Evolutionary conservation across 2,329 filamentous ascomycete genomes (phyloP).

Genomic region (Knoxdaviesia capensis): DNA sequence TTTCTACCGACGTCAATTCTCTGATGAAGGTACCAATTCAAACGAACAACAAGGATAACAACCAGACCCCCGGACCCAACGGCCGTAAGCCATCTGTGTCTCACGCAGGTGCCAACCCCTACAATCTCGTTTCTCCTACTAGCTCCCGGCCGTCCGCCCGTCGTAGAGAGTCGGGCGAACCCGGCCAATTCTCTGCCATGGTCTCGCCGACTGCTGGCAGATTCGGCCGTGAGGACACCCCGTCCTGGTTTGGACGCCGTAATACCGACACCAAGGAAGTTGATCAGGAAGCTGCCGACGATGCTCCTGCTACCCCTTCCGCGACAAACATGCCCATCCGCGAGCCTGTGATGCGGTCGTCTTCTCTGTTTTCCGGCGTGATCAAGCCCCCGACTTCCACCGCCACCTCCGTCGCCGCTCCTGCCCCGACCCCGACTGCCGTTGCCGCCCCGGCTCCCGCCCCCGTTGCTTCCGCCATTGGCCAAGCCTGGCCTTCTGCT

Average conservation of each 20-base stretch:
- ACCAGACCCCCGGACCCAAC: conserved; percentile 34
- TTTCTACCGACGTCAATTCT: conserved; percentile 77
- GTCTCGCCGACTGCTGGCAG: conserved; percentile 41
- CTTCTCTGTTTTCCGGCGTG: conserved; percentile 27
- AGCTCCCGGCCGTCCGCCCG: conserved; percentile 53
- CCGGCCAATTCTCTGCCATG: conserved; percentile 38
- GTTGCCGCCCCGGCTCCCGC: too few species aligned
- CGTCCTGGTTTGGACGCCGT: conserved; percentile 37
- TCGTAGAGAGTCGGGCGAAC: conserved; percentile 62
- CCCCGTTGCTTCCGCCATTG: too few species aligned
- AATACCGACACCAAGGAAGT: conserved; percentile 30
- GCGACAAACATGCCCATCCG: conserved; percentile 11
- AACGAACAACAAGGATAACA: conserved; percentile 46
- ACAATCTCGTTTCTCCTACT: conserved; percentile 54
- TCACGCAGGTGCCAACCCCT: conserved; percentile 41
- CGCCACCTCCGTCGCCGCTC: too few species aligned
- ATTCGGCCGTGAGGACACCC: conserved; percentile 40
- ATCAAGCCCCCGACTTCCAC: too few species aligned
- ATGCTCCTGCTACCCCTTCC: conserved; percentile 5
- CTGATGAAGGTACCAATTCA: conserved; percentile 61
- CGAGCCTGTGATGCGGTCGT: conserved; percentile 19
- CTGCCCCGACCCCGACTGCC: too few species aligned
- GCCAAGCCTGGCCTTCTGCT: conserved; percentile 15
- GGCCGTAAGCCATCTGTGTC: conserved; percentile 72
- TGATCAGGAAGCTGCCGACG: conserved; percentile 23